Conservation (phyloP, 352 stramenopile species). For the Phytopythium delawarense region DNA sequence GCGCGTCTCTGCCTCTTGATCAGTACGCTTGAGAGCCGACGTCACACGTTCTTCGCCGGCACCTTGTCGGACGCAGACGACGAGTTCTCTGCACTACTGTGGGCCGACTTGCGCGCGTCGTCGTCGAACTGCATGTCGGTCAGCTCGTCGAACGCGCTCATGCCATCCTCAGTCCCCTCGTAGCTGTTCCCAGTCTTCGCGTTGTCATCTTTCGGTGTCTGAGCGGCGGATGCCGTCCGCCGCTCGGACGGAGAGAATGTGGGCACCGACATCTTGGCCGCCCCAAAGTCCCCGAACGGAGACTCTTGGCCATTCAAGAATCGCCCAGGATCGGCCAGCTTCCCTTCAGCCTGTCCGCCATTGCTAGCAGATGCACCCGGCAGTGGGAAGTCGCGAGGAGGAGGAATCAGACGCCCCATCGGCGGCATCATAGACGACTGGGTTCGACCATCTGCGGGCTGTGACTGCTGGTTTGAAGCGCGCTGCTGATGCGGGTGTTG, state of each 20-base stretch:
- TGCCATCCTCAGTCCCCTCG: background rate
- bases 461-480: background rate
- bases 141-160: conserved; percentile 3
- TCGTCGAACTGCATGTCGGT: conserved; percentile 4
- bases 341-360: background rate
- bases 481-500: background rate
- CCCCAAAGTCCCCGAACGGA: conserved; percentile 1
- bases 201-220: background rate
- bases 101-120: background rate
- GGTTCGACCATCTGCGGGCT: background rate
- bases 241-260: conserved; percentile 7
- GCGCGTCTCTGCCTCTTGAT: background rate
- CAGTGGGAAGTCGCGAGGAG: background rate
- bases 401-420: background rate
- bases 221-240: background rate
- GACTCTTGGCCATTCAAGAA: conserved; percentile 7
- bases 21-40: background rate
- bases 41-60: background rate
- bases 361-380: background rate
- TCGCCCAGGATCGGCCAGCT: background rate
- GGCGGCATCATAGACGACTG: background rate
- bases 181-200: background rate
- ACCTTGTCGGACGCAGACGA: background rate
- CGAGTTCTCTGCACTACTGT: background rate
- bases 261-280: conserved; percentile 3